Evolutionary conservation across 2,329 filamentous ascomycete genomes (phyloP), one percentile per base, ranked within the genome.

Genomic region (Exophiala mesophila): DNA sequence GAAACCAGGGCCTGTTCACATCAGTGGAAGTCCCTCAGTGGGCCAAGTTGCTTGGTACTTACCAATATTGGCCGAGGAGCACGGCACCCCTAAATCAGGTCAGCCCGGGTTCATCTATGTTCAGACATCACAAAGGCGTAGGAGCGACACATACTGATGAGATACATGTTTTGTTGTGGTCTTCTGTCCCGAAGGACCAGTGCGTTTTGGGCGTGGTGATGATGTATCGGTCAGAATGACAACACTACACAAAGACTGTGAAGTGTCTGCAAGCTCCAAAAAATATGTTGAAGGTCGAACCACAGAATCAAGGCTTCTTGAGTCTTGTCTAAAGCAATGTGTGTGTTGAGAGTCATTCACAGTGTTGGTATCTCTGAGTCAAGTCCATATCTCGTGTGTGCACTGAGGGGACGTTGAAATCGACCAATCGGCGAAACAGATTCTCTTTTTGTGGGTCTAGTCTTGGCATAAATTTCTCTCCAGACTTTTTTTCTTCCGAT

Each of bases 61-160:
- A 70, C 74, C 90, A 62, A 97, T 96, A 73, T 97, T 97, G 69
- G 90, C 90, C 49, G 89, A 96, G 47, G 90, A 97, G 71, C 87
- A 94, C 53, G 90, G 90, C 5, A 56, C 52, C 50, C 50, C 53
- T 56, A 28, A 2, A 19, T 36, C 26, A 36, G 9, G 37, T 47
- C 36, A 48, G 38, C 16, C 29, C 15, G 18, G n/a, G 5, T 16
- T 36, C 17, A 5, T 5, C 3, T 38, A n/a, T n/a, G n/a, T n/a
- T n/a, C n/a, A n/a, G n/a, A n/a, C n/a, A n/a, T n/a, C n/a, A n/a
- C n/a, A n/a, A n/a, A n/a, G n/a, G n/a, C n/a, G n/a, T n/a, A n/a
- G n/a, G n/a, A n/a, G n/a, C n/a, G n/a, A n/a, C 16, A 50, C 50
- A 31, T 24, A 54, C 51, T 54, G 33, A 54, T 54, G 12, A 50